These are phyloP conservation scores for Geotrichum bryndzae DNA, from an alignment of 1,139 yeast species.

Conservation along the genomic window DNA sequence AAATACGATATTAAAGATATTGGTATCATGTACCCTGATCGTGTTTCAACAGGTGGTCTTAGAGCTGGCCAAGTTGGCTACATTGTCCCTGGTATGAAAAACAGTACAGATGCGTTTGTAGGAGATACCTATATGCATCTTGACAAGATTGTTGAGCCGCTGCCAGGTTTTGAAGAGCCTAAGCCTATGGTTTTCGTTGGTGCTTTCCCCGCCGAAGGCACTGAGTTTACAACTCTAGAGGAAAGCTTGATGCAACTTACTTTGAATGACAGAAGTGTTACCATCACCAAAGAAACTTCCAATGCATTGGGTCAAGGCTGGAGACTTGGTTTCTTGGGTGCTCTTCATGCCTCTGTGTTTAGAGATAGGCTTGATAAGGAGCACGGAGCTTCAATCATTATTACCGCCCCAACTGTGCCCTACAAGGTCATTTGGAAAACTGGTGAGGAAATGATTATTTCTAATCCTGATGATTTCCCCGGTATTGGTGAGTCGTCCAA, in stretches of 20 bases:
- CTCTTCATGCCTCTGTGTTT: conserved; percentile 91
- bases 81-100: conserved; percentile 87
- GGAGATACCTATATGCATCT: conserved; percentile 83
- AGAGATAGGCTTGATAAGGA: conserved; percentile 87
- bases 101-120: conserved; percentile 76
- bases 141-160: conserved; percentile 64
- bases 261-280: conserved; percentile 85
- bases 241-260: conserved; percentile 86
- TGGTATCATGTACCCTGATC: conserved; percentile 93
- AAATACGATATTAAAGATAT: conserved; percentile 85
- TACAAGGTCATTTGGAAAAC: conserved; percentile 61
- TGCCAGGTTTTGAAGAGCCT: conserved; percentile 94
- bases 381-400: conserved; percentile 85
- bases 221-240: conserved; percentile 81
- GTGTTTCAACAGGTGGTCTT: conserved; percentile 49
- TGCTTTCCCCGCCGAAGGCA: conserved; percentile 94
- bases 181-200: conserved; percentile 99
- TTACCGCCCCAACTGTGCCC: conserved; percentile 96
- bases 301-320: conserved; percentile 96
- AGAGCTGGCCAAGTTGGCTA: conserved; percentile 94
- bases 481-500: conserved; percentile 40
- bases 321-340: conserved; percentile 92
- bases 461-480: conserved; percentile 93
- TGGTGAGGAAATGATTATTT: conserved; percentile 59
- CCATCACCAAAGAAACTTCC: conserved; percentile 83